phyloP scores from a whole-genome alignment of 257 asterid genomes.

The Solanum sejunctum region DNA sequence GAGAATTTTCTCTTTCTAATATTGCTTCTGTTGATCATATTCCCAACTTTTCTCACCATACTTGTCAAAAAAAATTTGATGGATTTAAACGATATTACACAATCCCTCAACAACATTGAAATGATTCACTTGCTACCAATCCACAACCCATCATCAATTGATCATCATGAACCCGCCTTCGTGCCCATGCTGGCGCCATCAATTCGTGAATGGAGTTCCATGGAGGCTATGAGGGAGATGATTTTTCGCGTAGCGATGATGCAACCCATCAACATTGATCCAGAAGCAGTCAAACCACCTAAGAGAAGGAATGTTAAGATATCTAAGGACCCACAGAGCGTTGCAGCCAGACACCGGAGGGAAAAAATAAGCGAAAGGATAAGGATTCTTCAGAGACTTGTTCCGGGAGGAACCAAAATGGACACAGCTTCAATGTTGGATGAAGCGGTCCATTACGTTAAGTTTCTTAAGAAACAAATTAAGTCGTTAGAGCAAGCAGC shows the following conservation, averaged over 20 bases:
- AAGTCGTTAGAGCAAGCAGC: constrained; percentile 19
- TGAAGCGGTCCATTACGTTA: constrained; percentile 45
- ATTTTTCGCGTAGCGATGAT: constrained; percentile 37
- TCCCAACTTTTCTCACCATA: not conserved
- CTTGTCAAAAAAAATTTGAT: not conserved
- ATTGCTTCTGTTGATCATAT: not conserved
- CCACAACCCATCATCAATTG: not conserved
- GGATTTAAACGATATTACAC: constrained; percentile 7
- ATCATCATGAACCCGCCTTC: not conserved
- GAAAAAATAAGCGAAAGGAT: constrained; percentile 45
- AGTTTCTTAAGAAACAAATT: constrained; percentile 41
- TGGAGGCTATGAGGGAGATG: constrained; percentile 51
- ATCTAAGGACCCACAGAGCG: constrained; percentile 47
- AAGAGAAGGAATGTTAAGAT: constrained; percentile 45
- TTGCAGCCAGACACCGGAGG: constrained; percentile 45
- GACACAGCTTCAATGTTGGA: constrained; percentile 55
- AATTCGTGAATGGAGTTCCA: constrained; percentile 12
- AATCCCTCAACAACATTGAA: constrained; percentile 8
- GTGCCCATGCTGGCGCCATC: not conserved
- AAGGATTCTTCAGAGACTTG: constrained; percentile 39
- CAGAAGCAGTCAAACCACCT: constrained; percentile 28
- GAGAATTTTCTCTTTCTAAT: not conserved
- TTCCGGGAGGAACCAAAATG: constrained; percentile 56
- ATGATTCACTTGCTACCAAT: not conserved
- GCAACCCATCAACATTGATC: constrained; percentile 48